phyloP scores from a whole-genome alignment of 192 early-diverging fungal genomes.

The Dispira parvispora region DNA sequence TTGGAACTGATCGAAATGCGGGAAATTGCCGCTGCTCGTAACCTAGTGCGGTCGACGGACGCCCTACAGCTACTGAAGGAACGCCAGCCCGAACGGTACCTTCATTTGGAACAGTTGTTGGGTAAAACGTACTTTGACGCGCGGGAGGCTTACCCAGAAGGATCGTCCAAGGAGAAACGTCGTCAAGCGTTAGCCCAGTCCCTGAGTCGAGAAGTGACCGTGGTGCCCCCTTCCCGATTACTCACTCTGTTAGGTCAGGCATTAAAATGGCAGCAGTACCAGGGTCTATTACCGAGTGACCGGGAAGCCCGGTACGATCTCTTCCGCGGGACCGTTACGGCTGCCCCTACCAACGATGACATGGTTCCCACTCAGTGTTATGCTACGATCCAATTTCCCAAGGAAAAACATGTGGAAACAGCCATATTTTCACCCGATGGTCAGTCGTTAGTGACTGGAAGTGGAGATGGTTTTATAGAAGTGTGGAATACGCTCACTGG shows the following conservation, averaged over 20 bases:
- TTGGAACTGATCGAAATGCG: slow-evolving; percentile 73
- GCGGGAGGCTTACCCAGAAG: slow-evolving; percentile 26
- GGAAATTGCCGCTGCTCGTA: slow-evolving; percentile 68
- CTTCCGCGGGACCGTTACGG: slow-evolving; percentile 50
- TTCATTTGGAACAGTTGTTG: slow-evolving; percentile 64
- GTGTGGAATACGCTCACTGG: slow-evolving; percentile 88
- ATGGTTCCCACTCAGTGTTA: slow-evolving; percentile 47
- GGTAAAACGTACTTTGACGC: slow-evolving; percentile 51
- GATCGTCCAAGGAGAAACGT: slow-evolving; percentile 39
- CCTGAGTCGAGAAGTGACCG: slow-evolving; percentile 42
- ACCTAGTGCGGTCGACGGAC: slow-evolving; percentile 74
- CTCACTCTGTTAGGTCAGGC: slow-evolving; percentile 73
- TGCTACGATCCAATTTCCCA: slow-evolving; percentile 81
- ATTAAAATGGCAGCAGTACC: slow-evolving; percentile 74
- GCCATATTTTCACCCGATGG: slow-evolving; percentile 71
- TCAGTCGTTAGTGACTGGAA: slow-evolving; percentile 71
- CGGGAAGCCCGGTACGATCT: slow-evolving; percentile 45
- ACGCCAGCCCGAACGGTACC: slow-evolving; percentile 59
- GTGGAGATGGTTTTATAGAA: slow-evolving; percentile 89
- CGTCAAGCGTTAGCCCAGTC: slow-evolving; percentile 57
- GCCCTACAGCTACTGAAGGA: slow-evolving; percentile 72
- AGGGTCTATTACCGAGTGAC: slow-evolving; percentile 56
- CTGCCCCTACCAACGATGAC: slow-evolving; percentile 54
- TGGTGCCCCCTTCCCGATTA: slow-evolving; percentile 60
- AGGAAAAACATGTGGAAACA: slow-evolving; percentile 64